Percentiles rank a stretch among this genome's conserved stretches.
phyloP scores from a whole-genome alignment of 768 basidiomycete genomes.

The Boletus fagicola region DNA sequence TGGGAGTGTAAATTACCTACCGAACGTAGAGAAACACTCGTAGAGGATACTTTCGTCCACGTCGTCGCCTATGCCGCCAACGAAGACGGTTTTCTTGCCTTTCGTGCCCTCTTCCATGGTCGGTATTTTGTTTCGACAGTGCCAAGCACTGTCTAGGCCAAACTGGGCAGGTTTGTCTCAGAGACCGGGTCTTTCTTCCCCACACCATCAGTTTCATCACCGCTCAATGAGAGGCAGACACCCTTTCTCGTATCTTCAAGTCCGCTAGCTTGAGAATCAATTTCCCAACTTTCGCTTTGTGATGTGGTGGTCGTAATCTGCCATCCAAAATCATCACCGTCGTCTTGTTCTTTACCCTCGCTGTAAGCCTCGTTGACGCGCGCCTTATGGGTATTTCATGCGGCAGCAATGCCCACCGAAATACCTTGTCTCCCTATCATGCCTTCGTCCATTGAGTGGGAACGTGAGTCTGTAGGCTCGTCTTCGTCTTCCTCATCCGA shows the following conservation, averaged over 20 bases:
- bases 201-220: background rate
- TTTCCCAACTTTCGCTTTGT: background rate
- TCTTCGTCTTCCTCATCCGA: conserved; percentile 46
- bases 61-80: conserved; percentile 81
- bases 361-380: background rate
- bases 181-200: conserved; percentile 11
- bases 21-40: conserved; percentile 84
- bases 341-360: background rate
- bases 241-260: background rate
- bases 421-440: conserved; percentile 54
- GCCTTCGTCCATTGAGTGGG: conserved; percentile 61
- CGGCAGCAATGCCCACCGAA: conserved; percentile 1
- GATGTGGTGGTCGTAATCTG: background rate
- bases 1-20: conserved; percentile 41
- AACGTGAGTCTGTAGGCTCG: conserved; percentile 27
- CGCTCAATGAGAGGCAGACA: background rate
- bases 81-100: conserved; percentile 82
- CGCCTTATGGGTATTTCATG: conserved; percentile 16
- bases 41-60: conserved; percentile 76
- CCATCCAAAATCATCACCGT: background rate
- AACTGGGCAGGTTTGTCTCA: conserved; percentile 19
- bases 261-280: conserved; percentile 1
- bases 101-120: conserved; percentile 80
- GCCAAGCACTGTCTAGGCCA: background rate
- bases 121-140: background rate